Conservation (phyloP, 495 filamentous ascomycete species). For the Penicillium paradoxum region DNA sequence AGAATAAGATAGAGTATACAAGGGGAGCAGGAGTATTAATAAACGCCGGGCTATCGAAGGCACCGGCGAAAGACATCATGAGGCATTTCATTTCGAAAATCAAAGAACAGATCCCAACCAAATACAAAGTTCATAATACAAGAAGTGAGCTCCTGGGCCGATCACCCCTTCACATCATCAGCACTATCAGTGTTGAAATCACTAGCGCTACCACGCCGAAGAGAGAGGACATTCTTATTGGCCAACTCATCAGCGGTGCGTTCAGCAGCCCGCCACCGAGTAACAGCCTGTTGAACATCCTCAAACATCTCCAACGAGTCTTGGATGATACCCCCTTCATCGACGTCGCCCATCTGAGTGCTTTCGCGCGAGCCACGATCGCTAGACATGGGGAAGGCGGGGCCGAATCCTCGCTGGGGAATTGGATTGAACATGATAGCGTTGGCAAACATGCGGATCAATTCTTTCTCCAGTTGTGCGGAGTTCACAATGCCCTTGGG, state of each 20-base stretch:
- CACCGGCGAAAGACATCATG: slow-evolving; percentile 9
- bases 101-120: slow-evolving; percentile 12
- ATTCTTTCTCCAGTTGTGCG: slow-evolving; percentile 87
- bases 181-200: slow-evolving; percentile 40
- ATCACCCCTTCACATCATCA: slow-evolving; percentile 37
- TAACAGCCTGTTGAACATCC: slow-evolving; percentile 62
- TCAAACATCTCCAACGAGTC: slow-evolving; percentile 79
- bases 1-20: too few species aligned
- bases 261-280: slow-evolving; percentile 57
- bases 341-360: slow-evolving; percentile 48
- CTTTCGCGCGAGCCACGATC: slow-evolving; percentile 37
- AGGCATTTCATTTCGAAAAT: slow-evolving; percentile 7
- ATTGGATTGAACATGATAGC: slow-evolving; percentile 95
- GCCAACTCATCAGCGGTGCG: slow-evolving; percentile 39
- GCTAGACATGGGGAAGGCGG: slow-evolving; percentile 47
- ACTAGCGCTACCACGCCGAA: slow-evolving; percentile 40
- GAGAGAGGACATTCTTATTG: slow-evolving; percentile 38
- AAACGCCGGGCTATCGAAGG: slow-evolving; percentile 7
- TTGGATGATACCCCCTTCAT: slow-evolving; percentile 76
- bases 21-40: slow-evolving; percentile 1
- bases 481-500: slow-evolving; percentile 91
- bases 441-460: slow-evolving; percentile 97
- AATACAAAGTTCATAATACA: slow-evolving; percentile 23
- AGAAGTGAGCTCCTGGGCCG: not conserved
- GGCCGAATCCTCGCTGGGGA: slow-evolving; percentile 62